These are phyloP conservation scores for Thielaviopsis populi DNA, from an alignment of 2,329 filamentous ascomycete species.

Conservation along the genomic window DNA sequence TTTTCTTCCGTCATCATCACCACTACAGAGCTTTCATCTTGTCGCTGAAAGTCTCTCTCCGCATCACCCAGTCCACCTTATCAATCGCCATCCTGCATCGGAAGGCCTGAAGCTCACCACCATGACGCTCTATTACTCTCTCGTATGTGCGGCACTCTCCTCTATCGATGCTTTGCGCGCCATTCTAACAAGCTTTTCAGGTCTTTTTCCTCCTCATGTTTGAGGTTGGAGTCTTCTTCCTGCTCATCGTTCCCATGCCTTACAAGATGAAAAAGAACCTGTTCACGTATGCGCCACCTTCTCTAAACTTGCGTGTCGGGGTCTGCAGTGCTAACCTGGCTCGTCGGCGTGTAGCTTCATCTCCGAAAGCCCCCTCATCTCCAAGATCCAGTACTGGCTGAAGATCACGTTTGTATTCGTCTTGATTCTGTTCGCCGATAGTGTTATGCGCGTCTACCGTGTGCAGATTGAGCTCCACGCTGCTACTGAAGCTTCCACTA, in stretches of 20 bases:
- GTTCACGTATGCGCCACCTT: slow-evolving; percentile 43
- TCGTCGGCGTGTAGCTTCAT: slow-evolving; percentile 53
- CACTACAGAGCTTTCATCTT: background rate
- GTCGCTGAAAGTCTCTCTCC: background rate
- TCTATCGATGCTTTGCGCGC: background rate
- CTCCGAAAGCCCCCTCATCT: slow-evolving; percentile 68
- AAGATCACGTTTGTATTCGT: slow-evolving; percentile 99
- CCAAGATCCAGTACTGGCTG: slow-evolving; percentile 91
- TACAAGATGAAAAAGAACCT: slow-evolving; percentile 74
- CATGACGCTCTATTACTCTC: slow-evolving; percentile 45
- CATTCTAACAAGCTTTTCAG: slow-evolving; percentile 29
- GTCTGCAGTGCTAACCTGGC: slow-evolving; percentile 5
- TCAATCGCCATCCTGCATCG: background rate
- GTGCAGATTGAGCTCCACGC: slow-evolving; percentile 78
- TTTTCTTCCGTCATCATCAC: background rate
- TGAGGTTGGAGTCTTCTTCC: slow-evolving; percentile 70
- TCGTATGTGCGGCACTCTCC: slow-evolving; percentile 26
- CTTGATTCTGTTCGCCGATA: slow-evolving; percentile 93
- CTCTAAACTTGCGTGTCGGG: background rate
- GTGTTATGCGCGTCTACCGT: slow-evolving; percentile 87
- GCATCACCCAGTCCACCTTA: background rate
- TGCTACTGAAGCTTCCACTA: slow-evolving; percentile 45
- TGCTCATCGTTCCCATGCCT: slow-evolving; percentile 73
- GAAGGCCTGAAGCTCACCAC: slow-evolving; percentile 22
- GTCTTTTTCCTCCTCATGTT: slow-evolving; percentile 70